Evolutionary conservation across 164 flowering plant species (phyloP), one percentile per base, ranked within the genome.

Genomic region (Umbellularia californica): DNA sequence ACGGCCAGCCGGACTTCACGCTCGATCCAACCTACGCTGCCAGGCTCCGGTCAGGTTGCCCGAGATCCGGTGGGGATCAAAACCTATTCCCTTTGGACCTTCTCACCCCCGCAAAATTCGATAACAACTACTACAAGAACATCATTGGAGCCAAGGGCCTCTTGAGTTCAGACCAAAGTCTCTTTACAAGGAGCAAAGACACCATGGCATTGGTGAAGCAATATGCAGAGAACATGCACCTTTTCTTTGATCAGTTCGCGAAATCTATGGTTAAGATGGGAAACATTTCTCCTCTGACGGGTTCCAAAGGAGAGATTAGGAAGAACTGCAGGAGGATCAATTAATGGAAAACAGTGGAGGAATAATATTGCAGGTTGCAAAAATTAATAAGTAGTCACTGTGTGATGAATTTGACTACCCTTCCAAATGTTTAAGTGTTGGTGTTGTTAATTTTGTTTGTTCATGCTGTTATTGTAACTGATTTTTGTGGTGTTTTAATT

Each of bases 241-340:
- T 84, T 60, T 95, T 95, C 92, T 86, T 92, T 24, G 68, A 90
- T 82, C 99, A 95, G 25, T 95, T 95, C 47, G 91, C 97, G 3
- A 79, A 83, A 77, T 95, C 99, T 3, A 95, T 95, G 92, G 75
- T 95, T 22, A 92, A 86, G 85, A 88, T 95, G 98, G 93, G 94
- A 41, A 95, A 91, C 68, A 88, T 93, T 68, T 72, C 88, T 28
- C 99, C 99, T 2, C 74, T 93, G 86, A 91, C 90, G 2, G 97
- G 97, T 0, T 74, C 75, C 0, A 87, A 70, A 76, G 99, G 99
- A 70, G 95, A 92, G 81, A 92, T 95, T 78, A 87, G 99, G 74
- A 90, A 84, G 84, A 79, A 74, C 70, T 95, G 99, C 91, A 88
- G 99, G 79, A 90, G 75, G 78, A 58, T 95, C 3, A 92, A 92